These are phyloP conservation scores for Claviceps digitariae DNA, from an alignment of 2,329 filamentous ascomycete genomes.

Conservation along the genomic window DNA sequence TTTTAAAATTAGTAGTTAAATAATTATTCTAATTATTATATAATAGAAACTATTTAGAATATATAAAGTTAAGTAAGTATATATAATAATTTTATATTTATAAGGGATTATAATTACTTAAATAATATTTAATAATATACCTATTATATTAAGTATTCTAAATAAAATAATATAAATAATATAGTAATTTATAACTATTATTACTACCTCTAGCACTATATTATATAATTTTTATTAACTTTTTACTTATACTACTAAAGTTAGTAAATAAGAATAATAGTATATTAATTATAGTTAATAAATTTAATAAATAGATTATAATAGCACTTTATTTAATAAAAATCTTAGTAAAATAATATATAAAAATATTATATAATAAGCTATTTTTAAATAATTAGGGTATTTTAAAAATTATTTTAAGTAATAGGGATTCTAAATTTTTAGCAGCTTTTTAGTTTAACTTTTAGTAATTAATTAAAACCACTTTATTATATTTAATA, in stretches of 20 bases:
- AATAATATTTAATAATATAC: not conserved
- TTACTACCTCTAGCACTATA: not conserved
- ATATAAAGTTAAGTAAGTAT: not conserved
- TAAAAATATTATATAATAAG: not conserved
- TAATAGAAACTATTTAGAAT: not conserved
- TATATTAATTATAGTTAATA: not conserved
- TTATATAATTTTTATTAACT: not conserved
- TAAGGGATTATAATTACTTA: not conserved
- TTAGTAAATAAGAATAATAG: not conserved
- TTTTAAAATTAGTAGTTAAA: not conserved
- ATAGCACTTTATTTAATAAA: not conserved
- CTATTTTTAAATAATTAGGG: not conserved
- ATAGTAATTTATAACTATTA: not conserved
- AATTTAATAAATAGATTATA: not conserved
- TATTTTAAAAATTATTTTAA: not conserved
- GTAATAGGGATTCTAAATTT: not conserved
- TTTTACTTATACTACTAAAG: not conserved
- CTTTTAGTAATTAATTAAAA: not conserved
- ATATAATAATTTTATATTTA: not conserved
- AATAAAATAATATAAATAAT: not conserved
- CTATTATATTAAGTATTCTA: not conserved
- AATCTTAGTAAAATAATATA: not conserved
- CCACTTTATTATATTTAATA: not conserved
- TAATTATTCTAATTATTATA: not conserved
- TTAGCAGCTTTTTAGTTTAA: not conserved